Evolutionary conservation across 108 stramenopile genomes (phyloP).

Genomic region (Aurantiochytrium sp.): DNA sequence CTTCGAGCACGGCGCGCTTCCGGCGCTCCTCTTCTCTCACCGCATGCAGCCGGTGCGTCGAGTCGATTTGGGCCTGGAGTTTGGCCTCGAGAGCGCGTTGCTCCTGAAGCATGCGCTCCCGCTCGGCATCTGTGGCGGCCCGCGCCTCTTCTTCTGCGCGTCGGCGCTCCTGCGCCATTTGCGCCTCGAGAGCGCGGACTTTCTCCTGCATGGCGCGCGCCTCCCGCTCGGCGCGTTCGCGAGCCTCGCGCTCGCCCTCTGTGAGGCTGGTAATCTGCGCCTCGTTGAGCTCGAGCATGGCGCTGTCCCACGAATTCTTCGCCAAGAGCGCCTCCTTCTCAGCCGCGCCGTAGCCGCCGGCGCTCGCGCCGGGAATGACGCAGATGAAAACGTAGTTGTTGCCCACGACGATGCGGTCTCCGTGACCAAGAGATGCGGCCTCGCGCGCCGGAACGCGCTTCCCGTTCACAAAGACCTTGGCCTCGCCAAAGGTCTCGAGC

Average conservation of each 20-base stretch:
- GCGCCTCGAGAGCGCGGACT: slow-evolving; percentile 4
- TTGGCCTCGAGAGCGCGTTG: slow-evolving; percentile 32
- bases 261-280: neutral
- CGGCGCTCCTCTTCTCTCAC: slow-evolving; percentile 35
- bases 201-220: slow-evolving; percentile 16
- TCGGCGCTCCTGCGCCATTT: slow-evolving; percentile 35
- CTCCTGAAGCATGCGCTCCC: slow-evolving; percentile 18
- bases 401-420: slow-evolving; percentile 38
- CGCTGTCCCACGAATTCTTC: slow-evolving; percentile 4
- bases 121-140: slow-evolving; percentile 7
- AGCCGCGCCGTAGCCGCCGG: neutral
- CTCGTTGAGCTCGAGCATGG: slow-evolving; percentile 36
- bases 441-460: neutral
- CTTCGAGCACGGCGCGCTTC: slow-evolving; percentile 34
- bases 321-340: neutral
- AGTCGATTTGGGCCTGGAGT: slow-evolving; percentile 37
- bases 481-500: neutral
- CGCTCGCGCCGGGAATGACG: neutral
- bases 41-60: neutral
- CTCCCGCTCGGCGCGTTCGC: slow-evolving; percentile 7
- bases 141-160: slow-evolving; percentile 10
- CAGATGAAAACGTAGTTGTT: slow-evolving; percentile 44
- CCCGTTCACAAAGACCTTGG: slow-evolving; percentile 37
- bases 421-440: neutral
- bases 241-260: slow-evolving; percentile 5